Evolutionary conservation across 768 basidiomycete species (phyloP), one percentile per base, ranked within the genome.

Genomic region (Russula sp.): DNA sequence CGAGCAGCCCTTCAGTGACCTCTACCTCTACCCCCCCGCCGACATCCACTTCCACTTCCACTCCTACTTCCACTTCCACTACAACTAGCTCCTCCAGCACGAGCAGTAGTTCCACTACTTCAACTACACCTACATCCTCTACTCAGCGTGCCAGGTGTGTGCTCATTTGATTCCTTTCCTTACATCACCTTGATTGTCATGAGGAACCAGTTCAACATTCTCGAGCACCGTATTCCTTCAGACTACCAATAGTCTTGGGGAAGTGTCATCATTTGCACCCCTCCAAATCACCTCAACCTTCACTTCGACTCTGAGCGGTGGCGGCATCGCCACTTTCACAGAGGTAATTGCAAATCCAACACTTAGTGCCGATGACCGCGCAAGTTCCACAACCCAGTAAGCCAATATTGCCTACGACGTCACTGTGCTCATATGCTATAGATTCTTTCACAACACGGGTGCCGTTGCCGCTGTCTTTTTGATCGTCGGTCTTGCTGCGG

Each of bases 391-490:
- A 57, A 80, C 81, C 48, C 75, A 82, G 88, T 90, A 71, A 52
- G 56, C 62, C 61, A 29, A 5, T 47, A 20, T 39, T 52, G 22
- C 34, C 7, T 14, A 22, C 43, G 36, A n/a, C 45, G 43, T 38
- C 56, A 29, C n/a, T 62, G 14, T 39, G 32, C 29, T 41, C 18
- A 60, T 45, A n/a, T 60, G 10, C 7, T 41, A 14, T 66, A 91
- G 89, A 59, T 98, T 97, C 76, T 95, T 96, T 74, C 72, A 73
- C 53, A 90, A 96, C 70, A 89, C 87, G 25, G 93, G 93, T 20
- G 95, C 93, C 11, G 93, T 98, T 3, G 88, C 88, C 1, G 96
- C 90, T 48, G 90, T 93, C 8, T 98, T 97, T 68, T 83, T 92
- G 42, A 84, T 93, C 16, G 90, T 95, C 18, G 95, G 93, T 34